Percentiles rank a stretch among this genome's conserved stretches.
Evolutionary conservation across 495 filamentous ascomycete genomes (phyloP).

Genomic region (Patellaria atrata): DNA sequence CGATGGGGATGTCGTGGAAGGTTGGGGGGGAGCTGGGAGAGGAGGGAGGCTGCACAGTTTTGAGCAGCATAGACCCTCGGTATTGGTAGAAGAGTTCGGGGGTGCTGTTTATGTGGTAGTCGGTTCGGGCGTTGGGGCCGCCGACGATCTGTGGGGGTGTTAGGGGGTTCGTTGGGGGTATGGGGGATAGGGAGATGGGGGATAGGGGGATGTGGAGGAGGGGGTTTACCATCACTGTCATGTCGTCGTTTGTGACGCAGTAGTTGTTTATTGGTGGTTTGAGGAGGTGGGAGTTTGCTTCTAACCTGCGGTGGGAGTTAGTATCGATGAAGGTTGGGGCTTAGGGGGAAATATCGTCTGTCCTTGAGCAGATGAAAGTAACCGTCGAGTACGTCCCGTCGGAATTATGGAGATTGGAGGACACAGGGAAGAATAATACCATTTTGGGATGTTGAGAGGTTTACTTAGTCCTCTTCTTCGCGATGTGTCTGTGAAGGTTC

Average conservation of each 20-base stretch:
- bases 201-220: background rate
- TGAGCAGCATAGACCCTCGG: conserved; percentile 81
- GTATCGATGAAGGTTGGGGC: background rate
- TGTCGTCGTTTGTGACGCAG: conserved; percentile 73
- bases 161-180: no score
- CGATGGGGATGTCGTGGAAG: conserved; percentile 76
- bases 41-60: conserved; percentile 53
- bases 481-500: conserved; percentile 7
- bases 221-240: conserved; percentile 56
- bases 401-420: conserved; percentile 7
- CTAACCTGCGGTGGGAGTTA: conserved; percentile 46
- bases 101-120: conserved; percentile 97
- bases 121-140: conserved; percentile 88
- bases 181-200: background rate
- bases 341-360: background rate
- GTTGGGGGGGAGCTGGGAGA: conserved; percentile 69
- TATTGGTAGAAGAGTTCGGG: conserved; percentile 98
- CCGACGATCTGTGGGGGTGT: conserved; percentile 63
- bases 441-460: conserved; percentile 73
- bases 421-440: conserved; percentile 34
- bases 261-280: conserved; percentile 96
- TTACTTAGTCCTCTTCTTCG: conserved; percentile 25
- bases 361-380: conserved; percentile 1
- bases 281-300: conserved; percentile 81
- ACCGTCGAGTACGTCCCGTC: background rate